These are phyloP conservation scores for Aspergillus pseudotamarii DNA, from an alignment of 2,329 filamentous ascomycete species.

Conservation along the genomic window DNA sequence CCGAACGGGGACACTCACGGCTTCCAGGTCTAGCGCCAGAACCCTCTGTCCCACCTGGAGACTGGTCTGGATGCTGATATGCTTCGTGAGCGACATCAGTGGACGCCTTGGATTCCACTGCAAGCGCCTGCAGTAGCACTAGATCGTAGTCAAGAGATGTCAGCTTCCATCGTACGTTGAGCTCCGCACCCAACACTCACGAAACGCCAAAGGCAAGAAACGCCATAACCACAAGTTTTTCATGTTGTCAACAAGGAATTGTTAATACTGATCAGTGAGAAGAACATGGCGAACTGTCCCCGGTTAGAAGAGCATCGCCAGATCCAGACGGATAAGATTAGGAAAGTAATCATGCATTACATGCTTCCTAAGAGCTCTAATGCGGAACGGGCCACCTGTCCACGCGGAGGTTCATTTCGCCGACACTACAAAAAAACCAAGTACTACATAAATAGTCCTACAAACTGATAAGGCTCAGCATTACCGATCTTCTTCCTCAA, in stretches of 20 bases:
- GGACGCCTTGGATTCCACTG: conserved; percentile 27
- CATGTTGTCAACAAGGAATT: conserved; percentile 35
- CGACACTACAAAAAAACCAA: conserved; percentile 23
- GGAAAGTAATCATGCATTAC: not conserved
- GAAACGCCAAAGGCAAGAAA: conserved; percentile 37
- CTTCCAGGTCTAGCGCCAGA: conserved; percentile 27
- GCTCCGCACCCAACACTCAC: conserved; percentile 27
- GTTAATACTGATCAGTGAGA: conserved; percentile 24
- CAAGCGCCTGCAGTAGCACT: conserved; percentile 38
- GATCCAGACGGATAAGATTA: conserved; percentile 1
- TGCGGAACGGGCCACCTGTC: conserved; percentile 41
- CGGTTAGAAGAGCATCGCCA: conserved; percentile 12
- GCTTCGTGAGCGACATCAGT: conserved; percentile 22
- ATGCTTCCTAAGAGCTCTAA: conserved; percentile 3
- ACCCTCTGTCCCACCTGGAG: conserved; percentile 20
- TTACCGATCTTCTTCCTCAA: conserved; percentile 7
- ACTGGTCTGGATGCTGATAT: conserved; percentile 25
- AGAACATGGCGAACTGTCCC: conserved; percentile 37
- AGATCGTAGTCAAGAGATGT: conserved; percentile 14
- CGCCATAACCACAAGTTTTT: conserved; percentile 35
- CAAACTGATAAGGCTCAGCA: conserved; percentile 8
- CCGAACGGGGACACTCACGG: conserved; percentile 27
- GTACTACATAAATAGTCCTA: not conserved
- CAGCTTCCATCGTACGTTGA: conserved; percentile 21
- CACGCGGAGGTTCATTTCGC: conserved; percentile 41